Evolutionary conservation across 108 stramenopile species (phyloP), one percentile per base, ranked within the genome.

Genomic region (Epithemia pelagica): DNA sequence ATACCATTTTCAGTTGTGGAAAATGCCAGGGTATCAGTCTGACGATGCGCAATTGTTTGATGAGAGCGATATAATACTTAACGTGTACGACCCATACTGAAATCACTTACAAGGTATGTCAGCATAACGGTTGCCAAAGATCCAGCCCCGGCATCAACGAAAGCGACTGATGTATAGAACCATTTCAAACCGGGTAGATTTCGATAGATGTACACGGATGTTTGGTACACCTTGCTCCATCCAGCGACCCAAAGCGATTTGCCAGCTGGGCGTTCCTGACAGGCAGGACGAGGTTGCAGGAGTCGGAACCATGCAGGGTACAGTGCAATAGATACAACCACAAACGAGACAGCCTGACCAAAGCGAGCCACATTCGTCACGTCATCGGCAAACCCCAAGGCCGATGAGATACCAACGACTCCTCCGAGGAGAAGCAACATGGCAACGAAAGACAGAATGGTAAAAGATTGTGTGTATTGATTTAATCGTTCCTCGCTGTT

Each of bases 381-480:
- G 57, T 83, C 65, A 33, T 78, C 80, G 0, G 58, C 52, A 25
- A 62, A 29, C 31, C 74, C 76, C 2, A 65, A n/a, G 2, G 65
- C 56, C 0, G 75, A 62, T 28, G 73, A 57, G 32, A 75, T 46
- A 10, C 73, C 78, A 32, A 88, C 66, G 28, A 82, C 62, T 1
- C 72, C 19, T 0, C 73, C 64, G 33, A 85, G 56, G 65, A 73
- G 86, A 15, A 87, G 28, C 0, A 92, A 75, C 69, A 79, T 79
- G 20, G 82, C 73, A 23, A 22, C 54, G 66, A 74, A 92, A 21
- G 71, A 73, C 25, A 71, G 54, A 18, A 89, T 76, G 21, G 83
- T 84, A 67, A 86, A 89, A 21, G 64, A 74, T 20, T 81, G 71
- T 23, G 82, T 84, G 29, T 75, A 82, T 53, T 71, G 59, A 58